A percentile compares a stretch with the other conserved stretches of the same genome.
These are phyloP conservation scores for Hura crepitans DNA, from an alignment of 441 rosid genomes.

Conservation along the genomic window DNA sequence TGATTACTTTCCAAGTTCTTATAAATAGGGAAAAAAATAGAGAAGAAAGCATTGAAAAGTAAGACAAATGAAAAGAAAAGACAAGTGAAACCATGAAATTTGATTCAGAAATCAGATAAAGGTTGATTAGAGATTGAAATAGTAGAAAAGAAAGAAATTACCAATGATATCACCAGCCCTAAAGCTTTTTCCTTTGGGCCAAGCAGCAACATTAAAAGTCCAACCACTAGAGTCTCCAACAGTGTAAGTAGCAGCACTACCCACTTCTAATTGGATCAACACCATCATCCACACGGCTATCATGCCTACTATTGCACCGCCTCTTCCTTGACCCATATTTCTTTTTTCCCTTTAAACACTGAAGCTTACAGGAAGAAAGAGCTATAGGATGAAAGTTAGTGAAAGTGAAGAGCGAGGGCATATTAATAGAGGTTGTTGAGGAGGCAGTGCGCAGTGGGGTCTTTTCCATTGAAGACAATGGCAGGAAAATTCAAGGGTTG, in stretches of 20 bases:
- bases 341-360: neutral
- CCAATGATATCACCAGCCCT: conserved; percentile 51
- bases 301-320: conserved; percentile 37
- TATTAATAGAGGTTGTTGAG: neutral
- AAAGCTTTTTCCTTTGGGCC: conserved; percentile 45
- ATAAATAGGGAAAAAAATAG: too few species aligned
- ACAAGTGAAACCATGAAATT: too few species aligned
- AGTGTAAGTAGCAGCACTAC: conserved; percentile 33
- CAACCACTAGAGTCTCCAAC: conserved; percentile 47
- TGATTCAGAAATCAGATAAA: too few species aligned
- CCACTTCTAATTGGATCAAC: conserved; percentile 22
- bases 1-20: too few species aligned
- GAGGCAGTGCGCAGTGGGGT: neutral
- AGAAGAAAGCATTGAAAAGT: too few species aligned
- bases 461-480: neutral
- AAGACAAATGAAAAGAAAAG: too few species aligned
- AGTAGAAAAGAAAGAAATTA: too few species aligned
- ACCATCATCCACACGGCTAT: conserved; percentile 25
- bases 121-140: too few species aligned
- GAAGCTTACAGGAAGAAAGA: too few species aligned
- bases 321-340: conserved; percentile 37
- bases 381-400: too few species aligned
- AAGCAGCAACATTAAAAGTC: conserved; percentile 34
- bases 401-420: neutral
- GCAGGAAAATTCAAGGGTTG: neutral